Base-by-base conservation (phyloP, 2,329 filamentous ascomycete genomes). In the Xylariaceae sp. region DNA sequence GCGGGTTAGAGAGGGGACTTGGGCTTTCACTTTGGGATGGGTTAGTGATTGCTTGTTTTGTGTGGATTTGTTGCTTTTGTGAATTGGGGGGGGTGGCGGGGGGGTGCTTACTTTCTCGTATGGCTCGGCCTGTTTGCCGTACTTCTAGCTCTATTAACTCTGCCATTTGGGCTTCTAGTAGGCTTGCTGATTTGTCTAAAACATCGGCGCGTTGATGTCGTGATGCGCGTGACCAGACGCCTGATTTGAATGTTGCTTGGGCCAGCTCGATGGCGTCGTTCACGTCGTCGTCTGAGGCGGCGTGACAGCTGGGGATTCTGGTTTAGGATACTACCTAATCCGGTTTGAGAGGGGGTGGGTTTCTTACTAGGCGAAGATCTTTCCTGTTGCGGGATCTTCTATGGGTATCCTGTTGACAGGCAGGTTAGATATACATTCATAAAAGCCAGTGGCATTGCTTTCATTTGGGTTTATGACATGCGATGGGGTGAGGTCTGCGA, bases 111-210 rank as follows among this genome's bases (percentile, higher is more conserved):
- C 58, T 87, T 67, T 89, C 86, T 22, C 85, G 81, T 26, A 86
- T 73, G 0, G 81, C 81, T 0, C 86, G 81, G 2, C 86, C 86
- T 0, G 86, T 89, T 67, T 89, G 86, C 32, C 68, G 72, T 7
- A 86, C 83, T 67, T 89, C 86, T 3, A 87, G 74, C 8, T 72
- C 68, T 47, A 88, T 84, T 37, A 89, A 75, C 0, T 71, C 67
- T 0, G 79, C 74, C 1, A 89, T 72, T 7, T 76, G 72, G 0
- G 67, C 65, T 1, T 74, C 73, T 2, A 88, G 74, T 0, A 85
- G 72, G 1, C 68, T 65, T 0, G 84, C 84, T 8, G 80, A 79
- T 49, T 72, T 79, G 49, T 86, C 83, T 12, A 88, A 75, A 7
- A 86, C 80, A 18, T 81, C 76, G 54, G 84, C 86, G 19, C 85